Evolutionary conservation across 2,329 filamentous ascomycete species (phyloP), one percentile per base, ranked within the genome.

Genomic region (Capronia coronata): DNA sequence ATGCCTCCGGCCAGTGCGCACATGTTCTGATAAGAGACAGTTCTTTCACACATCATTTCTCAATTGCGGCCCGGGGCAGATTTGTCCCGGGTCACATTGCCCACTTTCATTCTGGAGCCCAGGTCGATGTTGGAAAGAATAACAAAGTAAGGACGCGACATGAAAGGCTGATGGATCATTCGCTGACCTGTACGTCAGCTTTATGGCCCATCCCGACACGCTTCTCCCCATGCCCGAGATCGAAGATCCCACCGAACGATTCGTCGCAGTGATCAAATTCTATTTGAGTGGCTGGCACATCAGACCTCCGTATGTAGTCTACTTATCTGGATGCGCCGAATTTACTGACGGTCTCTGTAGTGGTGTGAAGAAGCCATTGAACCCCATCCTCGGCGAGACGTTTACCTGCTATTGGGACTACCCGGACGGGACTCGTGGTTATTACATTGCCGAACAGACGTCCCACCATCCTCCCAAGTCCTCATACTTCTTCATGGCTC

Each of bases 261-360:
- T 98, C 65, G 82, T 97, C 23, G 87, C 89, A 11, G 93, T 98
- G 43, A 87, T 96, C 65, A 96, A 94, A 70, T 98, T 98, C 69
- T 98, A 98, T 69, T 75, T 98, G 38, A 95, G 89, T 68, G 93
- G 93, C 63, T 98, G 93, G 93, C 93, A 98, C 68, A 96, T 98
- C 66, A 93, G 91, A 69, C 93, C 93, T 64, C 86, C 89, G 88
- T 94, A 79, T 64, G 86, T 76, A 29, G 23, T 48, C 42, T 21
- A 35, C 48, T 19, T 52, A 21, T 13, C 19, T n/a, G 21, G 10
- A 29, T 45, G 46, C 10, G 42, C 21, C 21, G 23, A 34, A 14
- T 22, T 39, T 52, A 40, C 48, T 52, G 60, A 57, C 61, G 19
- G 19, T n/a, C 32, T 10, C 14, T 7, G 16, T 18, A 94, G 89